Percentiles rank a stretch among this genome's conserved stretches.
Evolutionary conservation across 164 flowering plant species (phyloP).

Genomic region (Tetracentron sinense): DNA sequence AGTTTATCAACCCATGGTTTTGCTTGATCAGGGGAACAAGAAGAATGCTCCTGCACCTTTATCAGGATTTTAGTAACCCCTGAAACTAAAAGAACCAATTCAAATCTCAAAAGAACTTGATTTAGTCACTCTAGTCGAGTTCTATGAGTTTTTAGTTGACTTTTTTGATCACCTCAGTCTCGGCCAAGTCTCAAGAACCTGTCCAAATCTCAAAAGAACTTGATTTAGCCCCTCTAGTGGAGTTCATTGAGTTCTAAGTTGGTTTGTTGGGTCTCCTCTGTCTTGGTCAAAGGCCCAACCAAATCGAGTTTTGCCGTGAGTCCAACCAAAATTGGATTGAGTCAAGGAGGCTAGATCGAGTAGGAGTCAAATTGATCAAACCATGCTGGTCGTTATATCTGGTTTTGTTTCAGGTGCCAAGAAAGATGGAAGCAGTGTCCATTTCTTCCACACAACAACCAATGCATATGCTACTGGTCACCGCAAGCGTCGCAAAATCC

Average conservation of each 20-base stretch:
- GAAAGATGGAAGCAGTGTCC: conserved; percentile 73
- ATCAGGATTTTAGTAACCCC: too few relatives aligned
- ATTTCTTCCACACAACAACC: conserved; percentile 68
- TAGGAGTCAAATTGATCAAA: background rate
- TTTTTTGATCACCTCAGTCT: background rate
- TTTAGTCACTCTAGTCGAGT: background rate
- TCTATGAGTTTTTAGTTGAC: background rate
- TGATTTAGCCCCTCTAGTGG: background rate
- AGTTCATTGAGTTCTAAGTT: background rate
- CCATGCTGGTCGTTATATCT: background rate
- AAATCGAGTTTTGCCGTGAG: too few relatives aligned
- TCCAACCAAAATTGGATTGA: background rate
- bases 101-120: background rate
- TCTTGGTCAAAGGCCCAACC: background rate
- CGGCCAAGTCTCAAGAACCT: background rate
- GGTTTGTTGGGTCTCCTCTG: background rate
- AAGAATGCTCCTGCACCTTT: too few relatives aligned
- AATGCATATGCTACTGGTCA: conserved; percentile 89
- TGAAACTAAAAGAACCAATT: background rate
- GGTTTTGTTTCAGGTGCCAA: conserved; percentile 57
- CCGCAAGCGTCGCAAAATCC: conserved; percentile 81
- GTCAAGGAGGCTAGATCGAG: background rate
- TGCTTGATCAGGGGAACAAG: background rate
- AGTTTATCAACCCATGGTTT: background rate
- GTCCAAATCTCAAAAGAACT: background rate